A percentile compares a stretch with the other conserved stretches of the same genome.
Evolutionary conservation across 75 land plant genomes (phyloP).

Genomic region (Adiantum capillusveneris): DNA sequence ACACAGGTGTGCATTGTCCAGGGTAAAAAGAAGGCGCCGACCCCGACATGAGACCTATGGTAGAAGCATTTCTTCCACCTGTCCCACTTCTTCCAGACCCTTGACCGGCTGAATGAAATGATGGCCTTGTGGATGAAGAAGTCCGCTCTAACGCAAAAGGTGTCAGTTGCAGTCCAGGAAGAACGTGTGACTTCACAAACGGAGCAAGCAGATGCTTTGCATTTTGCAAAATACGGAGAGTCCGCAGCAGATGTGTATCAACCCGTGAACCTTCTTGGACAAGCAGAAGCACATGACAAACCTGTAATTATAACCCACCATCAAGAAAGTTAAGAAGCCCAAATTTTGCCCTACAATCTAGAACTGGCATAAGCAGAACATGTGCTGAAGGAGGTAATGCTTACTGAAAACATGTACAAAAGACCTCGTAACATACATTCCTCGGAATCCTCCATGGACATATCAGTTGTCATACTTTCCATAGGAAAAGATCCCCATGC

Average conservation of each 20-base stretch:
- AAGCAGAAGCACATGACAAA: slow-evolving; percentile 78
- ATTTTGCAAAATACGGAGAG: slow-evolving; percentile 76
- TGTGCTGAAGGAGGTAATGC: slow-evolving; percentile 13
- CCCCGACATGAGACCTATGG: slow-evolving; percentile 61
- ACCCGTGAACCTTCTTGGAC: slow-evolving; percentile 81
- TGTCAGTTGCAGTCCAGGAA: slow-evolving; percentile 30
- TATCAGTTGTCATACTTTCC: slow-evolving; percentile 5
- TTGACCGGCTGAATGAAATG: slow-evolving; percentile 12
- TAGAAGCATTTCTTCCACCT: slow-evolving; percentile 52
- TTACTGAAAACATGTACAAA: slow-evolving; percentile 64
- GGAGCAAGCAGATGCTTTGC: slow-evolving; percentile 75
- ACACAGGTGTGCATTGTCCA: slow-evolving; percentile 87
- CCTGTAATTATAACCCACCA: slow-evolving; percentile 39
- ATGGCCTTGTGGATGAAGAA: slow-evolving; percentile 19
- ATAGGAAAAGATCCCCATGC: slow-evolving; percentile 24
- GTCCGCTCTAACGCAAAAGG: slow-evolving; percentile 13
- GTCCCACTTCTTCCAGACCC: slow-evolving; percentile 43
- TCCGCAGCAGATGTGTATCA: slow-evolving; percentile 58
- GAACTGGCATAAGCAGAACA: neutral
- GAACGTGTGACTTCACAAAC: slow-evolving; percentile 58
- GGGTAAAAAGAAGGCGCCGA: slow-evolving; percentile 66
- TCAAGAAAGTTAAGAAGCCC: neutral
- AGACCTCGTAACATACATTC: slow-evolving; percentile 39
- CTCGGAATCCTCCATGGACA: slow-evolving; percentile 36
- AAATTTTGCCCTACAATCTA: neutral